Evolutionary conservation across 2,329 filamentous ascomycete genomes (phyloP), one percentile per base, ranked within the genome.

Genomic region (Ophiostoma montium): DNA sequence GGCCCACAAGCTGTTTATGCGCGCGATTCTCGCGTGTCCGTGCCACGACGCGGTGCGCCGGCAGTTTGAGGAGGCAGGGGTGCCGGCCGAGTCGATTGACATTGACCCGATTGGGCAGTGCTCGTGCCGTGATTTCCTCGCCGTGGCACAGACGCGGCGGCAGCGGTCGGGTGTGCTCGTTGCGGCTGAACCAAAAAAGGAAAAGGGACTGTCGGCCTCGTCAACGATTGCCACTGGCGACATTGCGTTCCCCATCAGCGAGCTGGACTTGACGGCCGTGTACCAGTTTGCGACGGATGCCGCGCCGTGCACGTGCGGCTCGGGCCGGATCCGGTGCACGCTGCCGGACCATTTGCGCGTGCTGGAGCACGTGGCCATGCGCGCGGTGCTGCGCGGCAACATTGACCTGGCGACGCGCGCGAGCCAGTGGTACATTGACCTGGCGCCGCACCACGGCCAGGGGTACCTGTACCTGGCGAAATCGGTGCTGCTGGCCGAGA

Each of bases 81-180:
- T 33, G 8, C 6, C 54, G 5, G n/a, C n/a, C n/a, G n/a, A n/a
- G n/a, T 16, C 53, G 13, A 33, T 35, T 2, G 23, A 30, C 3
- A 43, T 56, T 13, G 52, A 55, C 31, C 52, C 53, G 2, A 10
- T 55, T 4, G 50, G 50, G 1, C 27, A 41, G 4, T 56, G 55
- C 35, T 47, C 50, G 9, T 56, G 55, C 38, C 53, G 53, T 5
- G 50, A 56, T 46, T 54, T 55, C 50, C 47, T 56, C 4, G 51
- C 50, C 3, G 49, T 46, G 0, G 55, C 55, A 9, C 46, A 50
- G 43, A 53, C 30, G 15, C 47, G 50, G 5, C 50, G 50, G 30
- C 19, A 21, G 11, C 32, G 4, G 18, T 27, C 49, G 6, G 7
- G 13, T 6, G 31, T 5, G 3, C 12, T 13, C 13, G 33, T n/a